Evolutionary conservation across 2,329 filamentous ascomycete genomes (phyloP).

Genomic region (Colletotrichum endophyticum): DNA sequence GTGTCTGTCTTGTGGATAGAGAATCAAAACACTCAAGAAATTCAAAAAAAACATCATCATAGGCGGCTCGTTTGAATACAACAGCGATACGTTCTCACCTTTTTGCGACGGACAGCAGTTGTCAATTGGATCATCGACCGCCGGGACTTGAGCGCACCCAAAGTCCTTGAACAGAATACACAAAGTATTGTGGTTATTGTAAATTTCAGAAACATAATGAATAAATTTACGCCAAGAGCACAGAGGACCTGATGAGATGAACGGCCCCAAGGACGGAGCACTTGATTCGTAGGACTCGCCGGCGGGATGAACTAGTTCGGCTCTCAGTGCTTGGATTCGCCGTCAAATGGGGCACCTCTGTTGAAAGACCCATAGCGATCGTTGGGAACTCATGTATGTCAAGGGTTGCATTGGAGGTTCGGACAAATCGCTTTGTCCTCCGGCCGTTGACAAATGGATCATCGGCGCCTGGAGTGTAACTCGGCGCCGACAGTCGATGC

Average conservation of each 20-base stretch:
- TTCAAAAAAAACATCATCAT: too few relatives aligned
- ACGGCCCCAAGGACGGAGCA: neutral
- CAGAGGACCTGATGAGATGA: neutral
- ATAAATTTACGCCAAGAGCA: neutral
- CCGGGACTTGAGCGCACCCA: neutral
- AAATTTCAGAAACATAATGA: neutral
- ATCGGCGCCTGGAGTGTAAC: neutral
- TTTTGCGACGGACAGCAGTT: neutral
- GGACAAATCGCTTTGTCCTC: neutral
- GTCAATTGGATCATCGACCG: neutral
- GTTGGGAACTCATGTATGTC: rapidly evolving
- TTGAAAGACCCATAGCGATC: neutral
- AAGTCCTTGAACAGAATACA: neutral
- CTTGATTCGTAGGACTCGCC: neutral
- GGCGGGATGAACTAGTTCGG: neutral
- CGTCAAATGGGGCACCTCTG: neutral
- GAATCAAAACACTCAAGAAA: too few relatives aligned
- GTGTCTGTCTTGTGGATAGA: too few relatives aligned
- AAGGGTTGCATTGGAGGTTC: neutral
- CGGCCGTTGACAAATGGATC: neutral
- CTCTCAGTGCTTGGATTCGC: neutral
- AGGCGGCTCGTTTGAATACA: too few relatives aligned
- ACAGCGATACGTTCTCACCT: too few relatives aligned
- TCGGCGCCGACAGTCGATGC: neutral
- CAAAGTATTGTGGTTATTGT: neutral